Conservation (phyloP, 495 filamentous ascomycete genomes). For the Penicillium bovifimosum region DNA sequence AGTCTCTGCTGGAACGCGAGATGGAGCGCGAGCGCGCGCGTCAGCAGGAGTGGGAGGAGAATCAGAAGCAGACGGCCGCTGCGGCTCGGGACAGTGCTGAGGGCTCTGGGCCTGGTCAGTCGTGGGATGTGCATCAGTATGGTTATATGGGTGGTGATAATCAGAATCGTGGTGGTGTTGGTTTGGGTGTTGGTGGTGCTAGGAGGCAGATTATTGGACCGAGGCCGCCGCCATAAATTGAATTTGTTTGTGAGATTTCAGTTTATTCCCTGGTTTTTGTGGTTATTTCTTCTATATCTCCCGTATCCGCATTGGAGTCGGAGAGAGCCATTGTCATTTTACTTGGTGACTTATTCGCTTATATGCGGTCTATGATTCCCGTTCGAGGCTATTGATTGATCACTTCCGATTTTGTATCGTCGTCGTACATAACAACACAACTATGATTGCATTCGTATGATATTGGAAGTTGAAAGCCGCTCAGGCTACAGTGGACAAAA, state of each 20-base stretch:
- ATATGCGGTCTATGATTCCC: conserved; percentile 5
- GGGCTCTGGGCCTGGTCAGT: conserved; percentile 50
- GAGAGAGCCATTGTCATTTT: background rate
- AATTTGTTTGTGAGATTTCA: too few relatives aligned
- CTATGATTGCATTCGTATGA: too few relatives aligned
- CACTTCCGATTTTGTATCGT: background rate
- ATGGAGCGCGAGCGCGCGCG: conserved; percentile 94
- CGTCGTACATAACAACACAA: conserved; percentile 7
- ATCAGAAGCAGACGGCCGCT: conserved; percentile 65
- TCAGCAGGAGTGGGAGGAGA: conserved; percentile 91
- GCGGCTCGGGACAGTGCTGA: conserved; percentile 43
- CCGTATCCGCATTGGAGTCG: background rate
- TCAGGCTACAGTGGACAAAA: too few relatives aligned
- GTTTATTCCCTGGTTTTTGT: too few relatives aligned
- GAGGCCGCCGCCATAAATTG: conserved; percentile 63
- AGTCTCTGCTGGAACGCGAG: conserved; percentile 84
- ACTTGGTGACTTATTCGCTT: background rate
- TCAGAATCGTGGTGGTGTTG: conserved; percentile 66
- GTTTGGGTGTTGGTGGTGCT: conserved; percentile 62
- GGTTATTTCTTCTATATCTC: background rate
- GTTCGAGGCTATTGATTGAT: background rate
- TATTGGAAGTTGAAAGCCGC: too few relatives aligned
- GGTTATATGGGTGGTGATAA: conserved; percentile 80
- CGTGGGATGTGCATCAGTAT: conserved; percentile 87
- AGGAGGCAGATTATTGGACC: conserved; percentile 79